phyloP scores from a whole-genome alignment of 2,329 filamentous ascomycete species.

The Aspergillus transmontanensis region DNA sequence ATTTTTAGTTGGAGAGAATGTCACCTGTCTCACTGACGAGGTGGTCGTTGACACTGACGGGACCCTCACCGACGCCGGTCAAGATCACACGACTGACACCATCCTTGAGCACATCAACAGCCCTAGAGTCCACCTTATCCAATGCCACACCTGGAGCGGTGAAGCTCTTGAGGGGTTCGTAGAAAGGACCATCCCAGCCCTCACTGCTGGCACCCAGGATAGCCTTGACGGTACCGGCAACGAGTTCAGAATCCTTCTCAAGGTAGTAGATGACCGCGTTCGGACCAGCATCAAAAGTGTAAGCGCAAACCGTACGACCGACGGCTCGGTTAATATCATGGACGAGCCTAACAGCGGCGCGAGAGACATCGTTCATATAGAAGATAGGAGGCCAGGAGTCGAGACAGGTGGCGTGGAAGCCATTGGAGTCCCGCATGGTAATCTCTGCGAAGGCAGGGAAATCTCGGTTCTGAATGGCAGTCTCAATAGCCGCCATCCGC shows the following conservation, averaged over 20 bases:
- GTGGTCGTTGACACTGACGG: constrained; percentile 75
- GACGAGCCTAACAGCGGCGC: constrained; percentile 83
- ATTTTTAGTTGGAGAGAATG: constrained; percentile 29
- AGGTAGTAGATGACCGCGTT: constrained; percentile 97
- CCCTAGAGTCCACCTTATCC: constrained; percentile 58
- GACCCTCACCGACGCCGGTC: constrained; percentile 89
- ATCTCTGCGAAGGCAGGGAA: constrained; percentile 86
- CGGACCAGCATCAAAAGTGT: constrained; percentile 96
- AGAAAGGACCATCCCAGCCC: constrained; percentile 61
- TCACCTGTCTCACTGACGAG: constrained; percentile 70
- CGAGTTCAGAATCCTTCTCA: constrained; percentile 70
- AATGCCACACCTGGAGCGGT: constrained; percentile 57
- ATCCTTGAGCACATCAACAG: constrained; percentile 68
- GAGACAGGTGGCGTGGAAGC: constrained; percentile 91
- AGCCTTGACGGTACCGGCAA: constrained; percentile 77
- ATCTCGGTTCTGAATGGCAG: constrained; percentile 74
- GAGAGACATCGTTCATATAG: constrained; percentile 93
- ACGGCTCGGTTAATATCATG: constrained; percentile 83
- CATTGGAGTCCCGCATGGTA: constrained; percentile 96
- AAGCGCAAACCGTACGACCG: constrained; percentile 81
- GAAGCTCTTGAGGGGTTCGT: constrained; percentile 54
- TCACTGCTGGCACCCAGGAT: constrained; percentile 66
- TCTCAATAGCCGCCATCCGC: constrained; percentile 83
- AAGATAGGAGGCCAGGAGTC: constrained; percentile 98
- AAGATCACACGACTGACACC: constrained; percentile 88